phyloP scores from a whole-genome alignment of 495 filamentous ascomycete genomes.

The Trichoderma reesei region DNA sequence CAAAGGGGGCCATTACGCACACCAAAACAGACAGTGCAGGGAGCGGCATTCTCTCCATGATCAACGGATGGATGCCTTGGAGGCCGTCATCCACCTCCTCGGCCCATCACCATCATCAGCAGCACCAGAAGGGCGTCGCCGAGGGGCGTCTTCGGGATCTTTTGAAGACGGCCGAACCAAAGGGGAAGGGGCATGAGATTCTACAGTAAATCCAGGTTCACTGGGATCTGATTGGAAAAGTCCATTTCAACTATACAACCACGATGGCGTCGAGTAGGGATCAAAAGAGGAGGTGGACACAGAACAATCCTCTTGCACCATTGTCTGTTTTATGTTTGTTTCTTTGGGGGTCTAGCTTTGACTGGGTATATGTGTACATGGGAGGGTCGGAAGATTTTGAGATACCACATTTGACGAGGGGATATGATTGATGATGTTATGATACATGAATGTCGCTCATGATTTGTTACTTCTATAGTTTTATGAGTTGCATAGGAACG shows the following conservation, averaged over 20 bases:
- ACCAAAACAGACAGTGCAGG: not conserved
- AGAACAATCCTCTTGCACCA: not conserved
- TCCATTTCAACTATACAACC: too few species aligned
- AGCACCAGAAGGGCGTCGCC: constrained; percentile 20
- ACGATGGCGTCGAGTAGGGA: too few species aligned
- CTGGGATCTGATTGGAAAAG: not conserved
- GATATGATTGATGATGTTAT: not conserved
- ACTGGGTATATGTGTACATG: not conserved
- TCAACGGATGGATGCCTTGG: constrained; percentile 24
- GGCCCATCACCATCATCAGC: not conserved
- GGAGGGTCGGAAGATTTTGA: not conserved
- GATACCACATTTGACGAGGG: not conserved
- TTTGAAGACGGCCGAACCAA: constrained; percentile 17
- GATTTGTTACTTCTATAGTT: too few species aligned
- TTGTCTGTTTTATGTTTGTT: not conserved
- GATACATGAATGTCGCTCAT: not conserved
- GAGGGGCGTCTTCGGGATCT: constrained; percentile 25
- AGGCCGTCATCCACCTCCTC: not conserved
- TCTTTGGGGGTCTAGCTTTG: not conserved
- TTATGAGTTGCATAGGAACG: too few species aligned
- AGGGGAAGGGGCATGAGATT: constrained; percentile 15
- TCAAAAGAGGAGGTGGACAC: not conserved
- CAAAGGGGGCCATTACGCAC: constrained; percentile 1
- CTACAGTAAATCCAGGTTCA: not conserved
- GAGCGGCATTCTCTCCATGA: constrained; percentile 12